Base-by-base conservation (phyloP, 2,329 filamentous ascomycete species). In the Hypomyces rosellus region DNA sequence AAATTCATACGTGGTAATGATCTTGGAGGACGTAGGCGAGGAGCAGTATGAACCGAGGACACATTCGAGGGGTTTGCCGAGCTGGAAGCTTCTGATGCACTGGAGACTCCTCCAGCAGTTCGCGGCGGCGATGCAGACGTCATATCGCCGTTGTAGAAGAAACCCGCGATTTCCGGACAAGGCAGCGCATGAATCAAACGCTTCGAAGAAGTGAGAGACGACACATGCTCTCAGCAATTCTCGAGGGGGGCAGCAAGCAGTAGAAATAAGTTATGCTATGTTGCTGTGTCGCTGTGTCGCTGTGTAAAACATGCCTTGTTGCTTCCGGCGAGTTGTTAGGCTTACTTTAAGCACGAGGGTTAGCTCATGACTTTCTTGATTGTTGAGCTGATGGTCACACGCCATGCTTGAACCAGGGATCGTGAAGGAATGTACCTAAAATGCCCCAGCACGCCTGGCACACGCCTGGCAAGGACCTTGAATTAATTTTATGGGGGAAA, bases 1-100 rank as follows among this genome's bases (percentile, higher is more conserved):
- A 25, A 52, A n/a, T 16, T 37, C 46, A 38, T 56, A 65, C 63
- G 62, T 40, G 63, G 63, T n/a, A 65, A 49, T 44, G 64, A 62
- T 50, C 65, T 57, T 18, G 64, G 60, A 34, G 58, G 54, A 22
- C 58, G 58, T 18, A 60, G 52, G 43, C 61, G 62, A 18, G 56
- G 49, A 14, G 48, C 38, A 5, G 55, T 55, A 20, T 44, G 43
- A 25, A 52, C 50, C 12, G 55, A 48, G 14, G 55, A 47, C 36
- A 45, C 55, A 46, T 44, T 54, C 48, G 46, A 49, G 13, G 54
- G 55, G 43, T 42, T 36, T 8, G 49, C 37, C 4, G 53, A 55
- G 14, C 41, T 34, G 25, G 52, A 47, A 15, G 51, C 48, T 6
- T 47, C 47, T 46, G 54, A 50, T 2, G 52, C 46, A 20, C 45